Conservation (phyloP, 192 early-diverging fungal genomes). For the Linderina pennispora region DNA sequence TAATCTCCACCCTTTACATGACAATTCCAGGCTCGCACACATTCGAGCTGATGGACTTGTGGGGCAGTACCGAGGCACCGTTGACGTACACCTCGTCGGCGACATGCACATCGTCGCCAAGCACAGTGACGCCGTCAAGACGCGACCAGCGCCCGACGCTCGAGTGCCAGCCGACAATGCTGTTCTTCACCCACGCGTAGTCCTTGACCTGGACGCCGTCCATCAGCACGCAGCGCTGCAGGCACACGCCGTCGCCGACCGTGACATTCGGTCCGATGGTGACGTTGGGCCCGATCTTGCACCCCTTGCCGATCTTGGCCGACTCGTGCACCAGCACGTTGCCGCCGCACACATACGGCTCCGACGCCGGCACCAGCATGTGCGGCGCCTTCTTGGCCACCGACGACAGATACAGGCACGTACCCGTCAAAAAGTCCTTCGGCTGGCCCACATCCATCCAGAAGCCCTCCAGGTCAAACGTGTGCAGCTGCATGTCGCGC, state of each 20-base stretch:
- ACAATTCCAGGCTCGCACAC: conserved; percentile 92
- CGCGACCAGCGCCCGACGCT: conserved; percentile 93
- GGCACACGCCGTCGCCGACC: conserved; percentile 91
- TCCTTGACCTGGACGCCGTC: conserved; percentile 80
- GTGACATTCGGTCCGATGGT: conserved; percentile 87
- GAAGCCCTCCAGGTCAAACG: conserved; percentile 91
- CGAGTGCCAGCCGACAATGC: conserved; percentile 96
- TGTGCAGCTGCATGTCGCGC: conserved; percentile 76
- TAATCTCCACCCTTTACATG: conserved; percentile 74
- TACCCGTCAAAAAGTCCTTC: conserved; percentile 95
- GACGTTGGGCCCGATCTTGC: conserved; percentile 97
- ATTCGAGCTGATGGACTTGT: conserved; percentile 86
- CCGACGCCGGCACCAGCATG: conserved; percentile 58
- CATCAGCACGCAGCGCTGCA: conserved; percentile 84
- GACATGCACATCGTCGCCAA: conserved; percentile 96
- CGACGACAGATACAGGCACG: conserved; percentile 85
- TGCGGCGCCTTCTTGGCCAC: conserved; percentile 72
- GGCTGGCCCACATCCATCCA: conserved; percentile 99
- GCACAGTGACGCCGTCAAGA: conserved; percentile 88
- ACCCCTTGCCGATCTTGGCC: conserved; percentile 90
- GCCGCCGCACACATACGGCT: conserved; percentile 69
- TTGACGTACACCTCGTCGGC: conserved; percentile 92
- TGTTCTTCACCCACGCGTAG: conserved; percentile 82
- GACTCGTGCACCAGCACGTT: conserved; percentile 90
- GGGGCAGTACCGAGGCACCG: conserved; percentile 92